Conservation (phyloP, 2,329 filamentous ascomycete species). For the Tricladium varicosporioides region DNA sequence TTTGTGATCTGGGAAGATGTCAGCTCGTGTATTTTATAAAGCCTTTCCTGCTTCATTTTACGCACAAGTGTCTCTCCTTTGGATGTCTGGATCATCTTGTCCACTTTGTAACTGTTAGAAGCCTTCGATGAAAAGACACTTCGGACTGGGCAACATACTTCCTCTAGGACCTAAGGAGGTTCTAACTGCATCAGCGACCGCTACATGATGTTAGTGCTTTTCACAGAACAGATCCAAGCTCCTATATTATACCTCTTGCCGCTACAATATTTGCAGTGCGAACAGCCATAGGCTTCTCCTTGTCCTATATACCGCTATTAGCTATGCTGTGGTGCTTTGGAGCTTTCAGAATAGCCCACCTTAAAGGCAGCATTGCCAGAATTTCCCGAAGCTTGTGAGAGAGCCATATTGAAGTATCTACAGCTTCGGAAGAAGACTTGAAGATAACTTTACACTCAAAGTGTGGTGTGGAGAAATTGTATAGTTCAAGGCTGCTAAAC, state of each 20-base stretch:
- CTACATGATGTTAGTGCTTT: conserved; percentile 44
- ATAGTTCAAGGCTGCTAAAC: no score
- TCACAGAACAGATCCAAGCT: no score
- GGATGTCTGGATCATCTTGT: conserved; percentile 73
- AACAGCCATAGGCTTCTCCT: conserved; percentile 98
- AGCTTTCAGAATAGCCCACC: conserved; percentile 39
- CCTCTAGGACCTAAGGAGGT: conserved; percentile 94
- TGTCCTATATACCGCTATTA: conserved; percentile 53
- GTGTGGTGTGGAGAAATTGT: no score
- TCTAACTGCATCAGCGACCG: conserved; percentile 95
- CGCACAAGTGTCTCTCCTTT: conserved; percentile 61
- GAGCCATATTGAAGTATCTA: conserved; percentile 44
- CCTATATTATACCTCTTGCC: conserved; percentile 69
- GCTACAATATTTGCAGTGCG: conserved; percentile 96
- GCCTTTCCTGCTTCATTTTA: conserved; percentile 67
- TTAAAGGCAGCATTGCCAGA: conserved; percentile 66
- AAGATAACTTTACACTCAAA: background rate
- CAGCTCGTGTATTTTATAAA: conserved; percentile 72
- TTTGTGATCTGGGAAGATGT: conserved; percentile 77
- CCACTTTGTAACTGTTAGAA: conserved; percentile 22
- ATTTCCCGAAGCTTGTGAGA: conserved; percentile 35
- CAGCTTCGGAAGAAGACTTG: background rate
- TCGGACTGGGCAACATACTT: conserved; percentile 38
- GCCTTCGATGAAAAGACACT: background rate
- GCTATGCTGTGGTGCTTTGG: conserved; percentile 20